Evolutionary conservation across 139 green algal genomes (phyloP).

Genomic region (Closterium sp.): DNA sequence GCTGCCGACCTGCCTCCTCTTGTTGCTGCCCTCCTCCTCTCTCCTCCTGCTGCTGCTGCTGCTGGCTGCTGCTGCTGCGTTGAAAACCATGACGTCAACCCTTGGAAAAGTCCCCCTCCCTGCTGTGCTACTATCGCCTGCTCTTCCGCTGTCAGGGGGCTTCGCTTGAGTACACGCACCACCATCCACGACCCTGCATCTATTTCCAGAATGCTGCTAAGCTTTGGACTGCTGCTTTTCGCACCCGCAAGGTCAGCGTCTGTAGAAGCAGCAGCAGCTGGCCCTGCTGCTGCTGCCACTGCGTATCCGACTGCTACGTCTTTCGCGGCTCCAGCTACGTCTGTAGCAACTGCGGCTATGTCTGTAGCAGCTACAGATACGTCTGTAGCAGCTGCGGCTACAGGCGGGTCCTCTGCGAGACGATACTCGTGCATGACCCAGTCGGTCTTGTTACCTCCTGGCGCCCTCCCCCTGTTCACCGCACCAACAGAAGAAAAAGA

Average conservation of each 20-base stretch:
- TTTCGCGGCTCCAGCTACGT: not conserved
- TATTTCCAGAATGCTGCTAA: not conserved
- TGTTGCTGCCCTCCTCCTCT: too few species aligned
- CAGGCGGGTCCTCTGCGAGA: not conserved
- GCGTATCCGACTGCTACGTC: too few species aligned
- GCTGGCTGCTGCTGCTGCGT: too few species aligned
- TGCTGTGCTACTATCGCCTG: not conserved
- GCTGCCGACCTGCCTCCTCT: too few species aligned
- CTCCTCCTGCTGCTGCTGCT: too few species aligned
- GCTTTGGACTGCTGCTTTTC: not conserved
- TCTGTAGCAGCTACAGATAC: not conserved
- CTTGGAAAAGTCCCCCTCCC: too few species aligned
- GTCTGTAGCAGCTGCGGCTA: not conserved
- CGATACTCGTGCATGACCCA: conserved; percentile 48
- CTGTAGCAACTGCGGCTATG: not conserved
- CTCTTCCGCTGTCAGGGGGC: not conserved
- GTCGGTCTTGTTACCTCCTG: conserved; percentile 20
- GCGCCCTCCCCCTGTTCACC: conserved; percentile 4
- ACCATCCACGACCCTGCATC: not conserved
- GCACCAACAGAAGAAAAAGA: not conserved
- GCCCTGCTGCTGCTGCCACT: too few species aligned
- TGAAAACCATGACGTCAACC: too few species aligned
- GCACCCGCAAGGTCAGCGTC: too few species aligned
- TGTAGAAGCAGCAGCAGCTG: too few species aligned
- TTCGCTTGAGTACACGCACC: not conserved